Base-by-base conservation (phyloP, 2,329 filamentous ascomycete genomes). In the Paecilomyces fulvus region DNA sequence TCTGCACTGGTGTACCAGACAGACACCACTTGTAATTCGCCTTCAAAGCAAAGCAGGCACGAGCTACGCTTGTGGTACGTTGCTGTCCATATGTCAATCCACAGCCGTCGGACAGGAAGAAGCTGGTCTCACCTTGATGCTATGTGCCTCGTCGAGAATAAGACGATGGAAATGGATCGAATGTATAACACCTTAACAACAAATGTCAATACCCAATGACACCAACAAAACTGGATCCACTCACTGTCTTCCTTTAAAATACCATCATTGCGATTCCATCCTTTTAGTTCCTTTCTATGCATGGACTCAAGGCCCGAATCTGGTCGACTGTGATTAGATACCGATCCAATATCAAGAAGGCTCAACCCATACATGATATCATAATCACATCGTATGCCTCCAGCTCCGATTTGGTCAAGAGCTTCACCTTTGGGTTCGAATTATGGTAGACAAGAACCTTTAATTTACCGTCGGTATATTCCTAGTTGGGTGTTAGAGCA, bases 1-100 rank as follows among this genome's bases (percentile, higher is more conserved):
- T 99, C 71, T 99, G 94, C 1, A 99, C 84, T 0, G 94, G 94
- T 1, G 94, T 99, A 8, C 94, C 94, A 14, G 89, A 94, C 58
- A 99, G 79, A 69, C 94, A 99, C 90, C 94, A 97, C 65, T 95
- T 95, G 74, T 94, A 96, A 17, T 82, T 85, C 17, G 88, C 89
- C 58, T 91, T 86, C 48, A 99, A 78, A 1, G 92, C 91, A 69
- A 97, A 97, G 70, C 92, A 97, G 46, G 94, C 92, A 72, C 90
- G 95, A 21, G 94, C 94, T 11, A 94, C 94, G 76, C 92, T 90
- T 8, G 92, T 95, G 21, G 86, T 90, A 59, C 92, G 85, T 66
- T 73, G 69, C 64, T 75, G 52, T 17, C 31, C 50, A 33, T 25
- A 49, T 37, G 50, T 60, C 30, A 60, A 56, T 17, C 17, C 37